Evolutionary conservation across 2,329 filamentous ascomycete species (phyloP), one percentile per base, ranked within the genome.

Genomic region (Fulvia fulva): DNA sequence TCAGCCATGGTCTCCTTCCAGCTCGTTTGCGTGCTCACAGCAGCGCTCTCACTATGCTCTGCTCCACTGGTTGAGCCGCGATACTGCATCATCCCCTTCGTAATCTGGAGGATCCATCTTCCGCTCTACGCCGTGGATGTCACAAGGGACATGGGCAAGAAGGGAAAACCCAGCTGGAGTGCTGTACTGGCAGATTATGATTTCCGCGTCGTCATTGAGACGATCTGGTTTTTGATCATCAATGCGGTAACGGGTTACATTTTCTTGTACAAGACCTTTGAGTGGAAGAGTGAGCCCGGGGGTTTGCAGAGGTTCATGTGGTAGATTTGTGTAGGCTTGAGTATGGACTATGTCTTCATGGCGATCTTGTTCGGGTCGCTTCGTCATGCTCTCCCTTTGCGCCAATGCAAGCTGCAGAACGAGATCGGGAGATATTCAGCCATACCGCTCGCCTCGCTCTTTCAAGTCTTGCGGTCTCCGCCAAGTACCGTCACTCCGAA

Each of bases 11-110:
- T 77, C 44, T 81, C 79, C 66, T 87, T 86, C 65, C 74, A 84
- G 12, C 69, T 86, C 22, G 74, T 87, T 28, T 87, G 82, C 80
- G 72, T 96, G 7, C 75, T 86, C 4, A 83, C 92, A 0, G 91
- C 91, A 0, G 70, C 87, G 0, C 79, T 96, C 3, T 93, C 90
- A 0, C 82, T 99, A 12, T 77, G 96, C 55, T 94, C 91, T 0
- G 92, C 94, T 0, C 92, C 94, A 0, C 82, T 99, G 0, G 93
- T 99, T 9, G 94, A 99, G 73, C 94, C 94, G 14, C 84, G 94
- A 14, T 99, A 99, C 74, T 96, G 96, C 73, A 95, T 99, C 70
- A 81, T 97, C 12, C 92, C 93, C 0, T 99, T 91, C 91, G 83
- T 97, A 8, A 86, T 97, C 68, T 97, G 92, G 90, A 83, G 94